phyloP scores from a whole-genome alignment of 371 early-diverging fungal genomes.

The Chytridiales sp. region DNA sequence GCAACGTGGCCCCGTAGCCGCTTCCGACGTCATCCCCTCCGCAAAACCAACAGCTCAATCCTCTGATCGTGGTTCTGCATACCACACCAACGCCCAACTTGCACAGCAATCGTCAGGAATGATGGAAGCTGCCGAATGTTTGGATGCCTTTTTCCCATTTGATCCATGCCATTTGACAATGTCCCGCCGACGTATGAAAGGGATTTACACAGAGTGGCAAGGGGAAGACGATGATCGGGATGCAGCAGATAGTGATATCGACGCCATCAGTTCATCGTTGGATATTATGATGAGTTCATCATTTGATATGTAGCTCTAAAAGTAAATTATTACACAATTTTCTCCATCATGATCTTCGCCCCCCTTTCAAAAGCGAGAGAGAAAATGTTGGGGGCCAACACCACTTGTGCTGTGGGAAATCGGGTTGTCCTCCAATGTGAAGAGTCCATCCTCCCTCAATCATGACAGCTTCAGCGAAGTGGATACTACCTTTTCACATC shows the following conservation, averaged over 20 bases:
- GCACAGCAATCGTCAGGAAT: background rate
- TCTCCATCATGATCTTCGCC: too few relatives aligned
- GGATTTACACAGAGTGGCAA: constrained; percentile 41
- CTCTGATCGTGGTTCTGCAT: background rate
- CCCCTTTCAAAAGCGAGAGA: too few relatives aligned
- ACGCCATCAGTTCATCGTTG: constrained; percentile 23
- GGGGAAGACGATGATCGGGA: constrained; percentile 30
- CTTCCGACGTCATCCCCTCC: constrained; percentile 9
- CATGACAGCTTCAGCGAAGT: too few relatives aligned
- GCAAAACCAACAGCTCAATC: background rate
- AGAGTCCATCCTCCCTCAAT: too few relatives aligned
- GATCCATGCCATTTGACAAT: constrained; percentile 83
- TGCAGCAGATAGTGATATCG: constrained; percentile 15
- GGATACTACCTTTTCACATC: too few relatives aligned
- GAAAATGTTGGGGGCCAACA: too few relatives aligned
- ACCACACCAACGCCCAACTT: constrained; percentile 4
- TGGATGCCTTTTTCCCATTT: constrained; percentile 92
- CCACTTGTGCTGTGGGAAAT: too few relatives aligned
- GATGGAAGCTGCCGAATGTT: constrained; percentile 35
- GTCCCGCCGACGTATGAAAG: constrained; percentile 38
- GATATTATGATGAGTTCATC: constrained; percentile 17
- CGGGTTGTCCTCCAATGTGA: too few relatives aligned
- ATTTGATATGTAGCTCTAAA: too few relatives aligned
- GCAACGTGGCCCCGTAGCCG: constrained; percentile 7
- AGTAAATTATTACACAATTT: too few relatives aligned